Conservation (phyloP, 1,284 basidiomycete genomes). For the Cryptococcus jaspeensis region DNA sequence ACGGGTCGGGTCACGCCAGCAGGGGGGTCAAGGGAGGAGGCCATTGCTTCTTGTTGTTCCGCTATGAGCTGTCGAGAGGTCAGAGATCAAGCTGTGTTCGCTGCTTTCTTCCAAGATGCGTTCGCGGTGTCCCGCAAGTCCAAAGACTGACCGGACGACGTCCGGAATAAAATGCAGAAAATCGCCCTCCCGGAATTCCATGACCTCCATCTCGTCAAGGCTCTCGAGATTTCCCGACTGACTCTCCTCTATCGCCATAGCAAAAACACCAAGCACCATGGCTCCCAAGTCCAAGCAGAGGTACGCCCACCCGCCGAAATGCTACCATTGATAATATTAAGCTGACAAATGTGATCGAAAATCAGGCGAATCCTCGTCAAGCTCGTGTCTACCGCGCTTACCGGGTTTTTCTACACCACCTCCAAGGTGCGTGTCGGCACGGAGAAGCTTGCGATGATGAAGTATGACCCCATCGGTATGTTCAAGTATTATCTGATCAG, state of each 20-base stretch:
- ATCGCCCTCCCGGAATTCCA: too few species aligned
- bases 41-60: too few species aligned
- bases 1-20: constrained; percentile 63
- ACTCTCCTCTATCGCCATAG: too few species aligned
- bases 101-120: too few species aligned
- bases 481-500: constrained; percentile 83
- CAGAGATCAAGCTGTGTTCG: too few species aligned
- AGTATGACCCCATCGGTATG: constrained; percentile 83
- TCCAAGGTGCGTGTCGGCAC: constrained; percentile 64
- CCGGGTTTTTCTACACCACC: constrained; percentile 85
- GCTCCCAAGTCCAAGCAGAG: constrained; percentile 61
- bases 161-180: too few species aligned
- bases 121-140: too few species aligned
- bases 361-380: constrained; percentile 76
- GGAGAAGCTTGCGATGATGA: constrained; percentile 74
- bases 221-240: too few species aligned
- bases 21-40: constrained; percentile 40
- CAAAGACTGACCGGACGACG: too few species aligned
- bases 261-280: constrained; percentile 34
- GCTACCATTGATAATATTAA: background rate
- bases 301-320: constrained; percentile 36
- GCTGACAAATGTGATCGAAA: background rate
- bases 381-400: constrained; percentile 82
- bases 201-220: too few species aligned
- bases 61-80: too few species aligned